Conservation (phyloP, 192 early-diverging fungal species). For the Gryganskiella cystojenkinii region DNA sequence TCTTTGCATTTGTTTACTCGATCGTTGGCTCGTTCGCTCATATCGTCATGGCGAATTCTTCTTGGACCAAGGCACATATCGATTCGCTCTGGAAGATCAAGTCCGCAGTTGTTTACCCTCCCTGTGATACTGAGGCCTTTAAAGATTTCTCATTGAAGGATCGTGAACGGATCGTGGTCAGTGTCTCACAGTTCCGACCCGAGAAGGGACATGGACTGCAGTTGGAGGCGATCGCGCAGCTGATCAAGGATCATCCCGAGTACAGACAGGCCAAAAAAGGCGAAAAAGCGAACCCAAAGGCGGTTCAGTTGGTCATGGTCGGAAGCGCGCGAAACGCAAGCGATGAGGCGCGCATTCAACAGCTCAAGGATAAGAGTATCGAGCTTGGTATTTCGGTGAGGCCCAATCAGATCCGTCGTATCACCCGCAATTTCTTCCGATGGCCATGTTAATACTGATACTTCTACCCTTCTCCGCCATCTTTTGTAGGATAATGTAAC, state of each 20-base stretch:
- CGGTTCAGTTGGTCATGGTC: constrained; percentile 77
- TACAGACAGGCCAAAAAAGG: constrained; percentile 31
- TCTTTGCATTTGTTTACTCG: constrained; percentile 84
- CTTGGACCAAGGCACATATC: constrained; percentile 95
- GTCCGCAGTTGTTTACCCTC: constrained; percentile 88
- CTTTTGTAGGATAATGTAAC: constrained; percentile 70
- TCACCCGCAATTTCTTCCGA: background rate
- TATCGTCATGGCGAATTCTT: constrained; percentile 94
- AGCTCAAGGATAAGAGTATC: constrained; percentile 58
- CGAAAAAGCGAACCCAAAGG: constrained; percentile 12
- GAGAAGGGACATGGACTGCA: constrained; percentile 95
- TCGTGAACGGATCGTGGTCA: constrained; percentile 76
- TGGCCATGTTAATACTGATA: background rate
- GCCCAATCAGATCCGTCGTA: background rate
- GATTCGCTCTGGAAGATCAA: constrained; percentile 82
- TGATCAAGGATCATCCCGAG: constrained; percentile 72
- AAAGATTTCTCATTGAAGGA: constrained; percentile 59
- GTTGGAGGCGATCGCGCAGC: constrained; percentile 72
- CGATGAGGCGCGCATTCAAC: constrained; percentile 76
- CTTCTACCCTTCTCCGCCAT: background rate
- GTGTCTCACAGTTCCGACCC: constrained; percentile 96
- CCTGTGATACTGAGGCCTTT: constrained; percentile 86
- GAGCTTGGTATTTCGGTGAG: constrained; percentile 68
- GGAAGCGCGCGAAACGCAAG: constrained; percentile 87
- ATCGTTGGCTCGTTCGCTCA: constrained; percentile 82